A percentile compares a stretch with the other conserved stretches of the same genome.
Evolutionary conservation across 169 alveolate genomes (phyloP).

Genomic region (Theileria parva): DNA sequence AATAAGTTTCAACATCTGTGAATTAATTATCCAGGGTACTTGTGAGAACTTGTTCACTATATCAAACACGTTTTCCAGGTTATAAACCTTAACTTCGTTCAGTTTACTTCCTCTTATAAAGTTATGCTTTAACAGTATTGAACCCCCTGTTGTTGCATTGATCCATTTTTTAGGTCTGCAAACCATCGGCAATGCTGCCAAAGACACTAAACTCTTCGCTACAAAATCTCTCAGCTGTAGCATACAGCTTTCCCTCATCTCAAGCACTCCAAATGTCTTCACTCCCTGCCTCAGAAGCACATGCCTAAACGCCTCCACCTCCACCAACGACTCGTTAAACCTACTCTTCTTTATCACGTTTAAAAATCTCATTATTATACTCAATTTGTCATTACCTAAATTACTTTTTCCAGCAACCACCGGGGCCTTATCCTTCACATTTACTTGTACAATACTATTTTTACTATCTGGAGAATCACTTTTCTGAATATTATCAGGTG

Average conservation of each 20-base stretch:
- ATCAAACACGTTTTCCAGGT: slow-evolving; percentile 63
- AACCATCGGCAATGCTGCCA: slow-evolving; percentile 75
- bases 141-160: slow-evolving; percentile 67
- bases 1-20: slow-evolving; percentile 55
- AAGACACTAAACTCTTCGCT: slow-evolving; percentile 65
- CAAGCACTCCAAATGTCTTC: slow-evolving; percentile 73
- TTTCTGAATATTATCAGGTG: slow-evolving; percentile 40
- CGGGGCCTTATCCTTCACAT: slow-evolving; percentile 4
- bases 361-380: slow-evolving; percentile 10
- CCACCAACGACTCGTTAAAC: slow-evolving; percentile 70
- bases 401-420: neutral
- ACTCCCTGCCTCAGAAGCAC: slow-evolving; percentile 68
- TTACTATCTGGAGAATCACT: neutral
- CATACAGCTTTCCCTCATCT: slow-evolving; percentile 77
- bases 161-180: slow-evolving; percentile 76
- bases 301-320: slow-evolving; percentile 72
- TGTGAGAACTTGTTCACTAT: slow-evolving; percentile 67
- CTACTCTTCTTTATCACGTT: slow-evolving; percentile 52
- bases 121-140: slow-evolving; percentile 65
- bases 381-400: slow-evolving; percentile 20
- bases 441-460: slow-evolving; percentile 11
- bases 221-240: slow-evolving; percentile 70
- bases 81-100: slow-evolving; percentile 71
- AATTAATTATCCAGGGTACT: slow-evolving; percentile 72
- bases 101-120: slow-evolving; percentile 71